Evolutionary conservation across 2,329 filamentous ascomycete genomes (phyloP).

Genomic region (Ophiostoma sp.): DNA sequence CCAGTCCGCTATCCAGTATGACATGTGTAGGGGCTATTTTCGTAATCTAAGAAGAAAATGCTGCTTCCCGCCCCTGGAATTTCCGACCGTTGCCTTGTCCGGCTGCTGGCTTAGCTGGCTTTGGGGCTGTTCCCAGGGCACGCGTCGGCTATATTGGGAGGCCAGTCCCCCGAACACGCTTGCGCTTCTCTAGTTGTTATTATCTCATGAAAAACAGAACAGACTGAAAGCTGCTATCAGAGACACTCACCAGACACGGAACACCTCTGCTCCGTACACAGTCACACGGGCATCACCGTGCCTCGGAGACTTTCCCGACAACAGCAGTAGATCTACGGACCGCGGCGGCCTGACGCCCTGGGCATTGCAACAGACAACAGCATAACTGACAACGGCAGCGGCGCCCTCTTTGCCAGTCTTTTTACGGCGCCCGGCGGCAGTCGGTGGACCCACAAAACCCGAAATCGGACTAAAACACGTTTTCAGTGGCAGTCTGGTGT

Average conservation of each 20-base stretch:
- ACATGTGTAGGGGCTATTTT: background rate
- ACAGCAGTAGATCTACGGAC: background rate
- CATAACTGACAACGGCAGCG: background rate
- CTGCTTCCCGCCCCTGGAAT: background rate
- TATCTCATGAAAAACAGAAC: background rate
- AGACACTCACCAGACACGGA: too few species aligned
- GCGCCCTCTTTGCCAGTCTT: background rate
- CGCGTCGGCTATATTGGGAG: background rate
- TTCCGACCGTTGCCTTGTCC: background rate
- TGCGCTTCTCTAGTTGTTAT: background rate
- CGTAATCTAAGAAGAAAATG: background rate
- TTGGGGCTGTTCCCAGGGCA: background rate
- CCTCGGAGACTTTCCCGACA: background rate
- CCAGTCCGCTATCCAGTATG: background rate
- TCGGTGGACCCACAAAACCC: constrained; percentile 17
- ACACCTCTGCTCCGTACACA: background rate
- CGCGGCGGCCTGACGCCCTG: background rate
- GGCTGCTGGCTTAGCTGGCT: background rate
- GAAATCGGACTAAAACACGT: constrained; percentile 9
- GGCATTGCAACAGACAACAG: background rate
- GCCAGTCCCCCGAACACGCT: background rate
- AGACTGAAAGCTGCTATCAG: background rate
- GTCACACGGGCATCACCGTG: background rate
- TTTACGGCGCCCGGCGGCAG: constrained; percentile 18
- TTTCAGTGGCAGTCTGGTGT: background rate